phyloP scores from a whole-genome alignment of 106 monocot species.

The Allium sativum region DNA sequence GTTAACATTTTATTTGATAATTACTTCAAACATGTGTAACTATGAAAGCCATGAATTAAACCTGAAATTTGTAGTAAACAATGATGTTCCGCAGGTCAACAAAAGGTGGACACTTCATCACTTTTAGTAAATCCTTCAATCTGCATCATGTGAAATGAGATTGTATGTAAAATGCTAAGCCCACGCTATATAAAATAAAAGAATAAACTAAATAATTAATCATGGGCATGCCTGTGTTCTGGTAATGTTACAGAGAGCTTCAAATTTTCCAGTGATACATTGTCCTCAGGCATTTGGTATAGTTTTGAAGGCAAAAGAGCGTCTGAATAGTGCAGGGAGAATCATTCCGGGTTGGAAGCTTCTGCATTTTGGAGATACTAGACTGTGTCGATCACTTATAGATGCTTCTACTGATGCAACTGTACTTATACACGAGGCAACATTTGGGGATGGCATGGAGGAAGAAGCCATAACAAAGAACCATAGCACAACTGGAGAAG shows the following conservation, averaged over 20 bases:
- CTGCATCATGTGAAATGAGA: slow-evolving; percentile 23
- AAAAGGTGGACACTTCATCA: slow-evolving; percentile 67
- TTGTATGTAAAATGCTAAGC: neutral
- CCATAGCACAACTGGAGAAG: slow-evolving; percentile 92
- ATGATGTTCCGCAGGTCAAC: slow-evolving; percentile 66
- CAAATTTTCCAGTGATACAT: slow-evolving; percentile 88
- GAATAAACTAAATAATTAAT: neutral
- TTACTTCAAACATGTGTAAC: neutral
- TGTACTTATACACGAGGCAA: slow-evolving; percentile 84
- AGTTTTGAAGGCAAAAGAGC: slow-evolving; percentile 52
- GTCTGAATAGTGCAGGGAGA: slow-evolving; percentile 40
- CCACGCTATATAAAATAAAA: neutral
- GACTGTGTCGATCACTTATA: slow-evolving; percentile 74
- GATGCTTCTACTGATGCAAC: slow-evolving; percentile 81
- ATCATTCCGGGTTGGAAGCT: slow-evolving; percentile 85
- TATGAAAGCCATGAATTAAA: slow-evolving; percentile 6
- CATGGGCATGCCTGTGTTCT: slow-evolving; percentile 42
- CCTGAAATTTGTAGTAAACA: slow-evolving; percentile 99
- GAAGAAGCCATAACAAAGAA: slow-evolving; percentile 85
- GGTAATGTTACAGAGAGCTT: slow-evolving; percentile 62
- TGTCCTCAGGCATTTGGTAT: slow-evolving; percentile 94
- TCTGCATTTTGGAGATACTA: slow-evolving; percentile 93
- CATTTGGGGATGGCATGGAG: slow-evolving; percentile 20
- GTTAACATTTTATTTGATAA: too few relatives aligned
- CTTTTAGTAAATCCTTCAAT: slow-evolving; percentile 63